Conservation (phyloP, 1,139 yeast genomes). For the Candida neerlandica region DNA sequence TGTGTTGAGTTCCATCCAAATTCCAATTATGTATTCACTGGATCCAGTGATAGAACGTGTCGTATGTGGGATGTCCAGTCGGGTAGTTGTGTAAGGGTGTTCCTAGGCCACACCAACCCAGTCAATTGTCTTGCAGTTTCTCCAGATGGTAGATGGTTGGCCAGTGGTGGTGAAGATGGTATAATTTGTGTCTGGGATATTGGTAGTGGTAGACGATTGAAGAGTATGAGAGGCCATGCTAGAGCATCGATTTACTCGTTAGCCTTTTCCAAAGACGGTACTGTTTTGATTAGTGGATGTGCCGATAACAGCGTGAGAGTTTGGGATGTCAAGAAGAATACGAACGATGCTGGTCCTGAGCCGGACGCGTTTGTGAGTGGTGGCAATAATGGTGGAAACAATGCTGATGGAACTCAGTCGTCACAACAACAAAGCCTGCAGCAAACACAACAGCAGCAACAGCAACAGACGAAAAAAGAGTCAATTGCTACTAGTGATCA, state of each 20-base stretch:
- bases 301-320: slow-evolving; percentile 92
- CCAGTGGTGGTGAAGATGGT: slow-evolving; percentile 94
- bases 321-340: slow-evolving; percentile 91
- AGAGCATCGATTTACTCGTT: slow-evolving; percentile 82
- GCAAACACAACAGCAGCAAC: slow-evolving; percentile 20
- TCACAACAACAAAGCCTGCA: slow-evolving; percentile 10
- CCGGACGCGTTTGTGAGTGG: slow-evolving; percentile 65
- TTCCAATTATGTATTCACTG: slow-evolving; percentile 90
- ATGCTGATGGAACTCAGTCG: slow-evolving; percentile 9
- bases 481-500: slow-evolving; percentile 84
- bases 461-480: slow-evolving; percentile 52
- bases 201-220: slow-evolving; percentile 85
- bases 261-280: slow-evolving; percentile 84
- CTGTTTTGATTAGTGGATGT: slow-evolving; percentile 87
- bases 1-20: slow-evolving; percentile 96
- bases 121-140: slow-evolving; percentile 84
- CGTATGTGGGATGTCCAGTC: slow-evolving; percentile 97
- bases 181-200: slow-evolving; percentile 92
- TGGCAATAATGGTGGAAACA: slow-evolving; percentile 18
- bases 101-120: slow-evolving; percentile 91
- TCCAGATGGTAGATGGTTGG: slow-evolving; percentile 97
- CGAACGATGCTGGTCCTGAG: slow-evolving; percentile 76
- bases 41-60: slow-evolving; percentile 92
- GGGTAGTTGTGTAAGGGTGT: slow-evolving; percentile 91
- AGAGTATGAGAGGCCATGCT: slow-evolving; percentile 90